Percentiles rank a stretch among this genome's conserved stretches.
Conservation (phyloP, 176 grass and related monocot species). For the Thalia dealbata region DNA sequence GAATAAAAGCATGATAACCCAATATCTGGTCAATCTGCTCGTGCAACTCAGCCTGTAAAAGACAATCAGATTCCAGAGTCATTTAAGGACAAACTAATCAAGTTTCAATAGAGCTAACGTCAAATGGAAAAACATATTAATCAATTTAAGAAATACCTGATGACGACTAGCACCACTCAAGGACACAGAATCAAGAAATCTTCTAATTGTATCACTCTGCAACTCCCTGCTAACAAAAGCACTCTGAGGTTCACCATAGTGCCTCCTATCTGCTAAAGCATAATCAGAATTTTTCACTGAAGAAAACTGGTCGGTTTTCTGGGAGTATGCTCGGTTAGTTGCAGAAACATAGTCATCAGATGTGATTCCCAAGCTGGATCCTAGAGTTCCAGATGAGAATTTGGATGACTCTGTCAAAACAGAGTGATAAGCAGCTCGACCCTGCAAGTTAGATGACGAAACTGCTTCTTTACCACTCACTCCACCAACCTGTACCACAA, state of each 20-base stretch:
- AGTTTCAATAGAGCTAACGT: neutral
- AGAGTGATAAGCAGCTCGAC: constrained; percentile 44
- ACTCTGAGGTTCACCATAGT: constrained; percentile 62
- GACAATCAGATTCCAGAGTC: neutral
- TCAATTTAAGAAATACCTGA: constrained; percentile 12
- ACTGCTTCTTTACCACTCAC: constrained; percentile 50
- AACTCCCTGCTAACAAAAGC: constrained; percentile 68
- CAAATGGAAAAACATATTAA: neutral
- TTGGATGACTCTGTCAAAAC: constrained; percentile 42
- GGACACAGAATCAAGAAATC: constrained; percentile 68
- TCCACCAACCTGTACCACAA: constrained; percentile 46
- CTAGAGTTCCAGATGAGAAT: constrained; percentile 45
- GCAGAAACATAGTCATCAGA: constrained; percentile 72
- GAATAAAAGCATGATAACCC: neutral
- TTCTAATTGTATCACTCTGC: constrained; percentile 67
- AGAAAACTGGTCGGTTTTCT: constrained; percentile 54
- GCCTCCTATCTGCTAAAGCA: constrained; percentile 61
- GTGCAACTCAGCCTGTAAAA: constrained; percentile 35
- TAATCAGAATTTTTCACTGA: constrained; percentile 42
- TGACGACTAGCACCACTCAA: constrained; percentile 28
- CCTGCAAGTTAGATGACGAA: constrained; percentile 54
- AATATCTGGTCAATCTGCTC: constrained; percentile 53
- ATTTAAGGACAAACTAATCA: neutral
- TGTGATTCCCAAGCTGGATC: constrained; percentile 45
- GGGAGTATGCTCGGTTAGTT: constrained; percentile 61